Evolutionary conservation across 331 rosid species (phyloP).

Genomic region (Phaseolus coccineus): DNA sequence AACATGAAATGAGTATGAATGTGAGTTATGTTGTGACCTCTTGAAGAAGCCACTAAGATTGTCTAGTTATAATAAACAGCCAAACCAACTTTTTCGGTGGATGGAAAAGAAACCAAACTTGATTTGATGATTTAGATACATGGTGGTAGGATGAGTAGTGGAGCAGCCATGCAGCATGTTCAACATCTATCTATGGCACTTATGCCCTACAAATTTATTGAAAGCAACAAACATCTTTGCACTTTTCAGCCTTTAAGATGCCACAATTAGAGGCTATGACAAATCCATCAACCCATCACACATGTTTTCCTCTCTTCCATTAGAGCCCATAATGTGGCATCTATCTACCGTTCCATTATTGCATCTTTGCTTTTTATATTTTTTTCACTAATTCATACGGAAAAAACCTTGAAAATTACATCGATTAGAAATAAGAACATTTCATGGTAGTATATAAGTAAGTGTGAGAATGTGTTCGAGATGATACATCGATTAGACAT

Average conservation of each 20-base stretch:
- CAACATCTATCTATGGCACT: not conserved
- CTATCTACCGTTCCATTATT: not conserved
- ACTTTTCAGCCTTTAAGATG: conserved; percentile 33
- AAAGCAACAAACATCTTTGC: conserved; percentile 35
- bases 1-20: not conserved
- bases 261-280: not conserved
- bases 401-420: too few species aligned
- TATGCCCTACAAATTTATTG: conserved; percentile 36
- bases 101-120: conserved; percentile 30
- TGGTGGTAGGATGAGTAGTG: not conserved
- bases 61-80: not conserved
- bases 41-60: not conserved
- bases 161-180: not conserved
- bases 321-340: not conserved
- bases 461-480: too few species aligned
- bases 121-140: not conserved
- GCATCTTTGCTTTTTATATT: conserved; percentile 10
- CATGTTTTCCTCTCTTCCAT: not conserved
- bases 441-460: too few species aligned
- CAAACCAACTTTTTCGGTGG: not conserved
- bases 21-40: not conserved
- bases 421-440: too few species aligned
- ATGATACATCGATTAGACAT: too few species aligned
- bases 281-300: not conserved
- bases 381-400: not conserved